A percentile compares a stretch with the other conserved stretches of the same genome.
phyloP scores from a whole-genome alignment of 192 early-diverging fungal species.

The Coemansia sp. region DNA sequence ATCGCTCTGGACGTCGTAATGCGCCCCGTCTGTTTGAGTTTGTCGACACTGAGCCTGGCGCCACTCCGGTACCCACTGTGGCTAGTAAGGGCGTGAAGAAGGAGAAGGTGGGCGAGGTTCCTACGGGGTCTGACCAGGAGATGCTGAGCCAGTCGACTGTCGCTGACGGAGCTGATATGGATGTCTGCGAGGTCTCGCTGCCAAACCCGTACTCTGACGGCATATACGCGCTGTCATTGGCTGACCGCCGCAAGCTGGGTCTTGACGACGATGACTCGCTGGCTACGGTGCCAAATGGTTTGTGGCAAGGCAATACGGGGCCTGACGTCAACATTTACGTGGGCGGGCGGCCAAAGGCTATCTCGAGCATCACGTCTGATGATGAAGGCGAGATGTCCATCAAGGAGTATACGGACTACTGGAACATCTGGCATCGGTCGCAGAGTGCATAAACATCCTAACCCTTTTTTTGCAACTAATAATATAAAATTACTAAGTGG shows the following conservation, averaged over 20 bases:
- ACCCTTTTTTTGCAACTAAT: too few relatives aligned
- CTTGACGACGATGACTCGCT: constrained; percentile 24
- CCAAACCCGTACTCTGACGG: constrained; percentile 37
- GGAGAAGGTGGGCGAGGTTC: background rate
- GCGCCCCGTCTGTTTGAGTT: constrained; percentile 47
- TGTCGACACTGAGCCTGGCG: constrained; percentile 20
- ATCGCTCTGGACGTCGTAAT: background rate
- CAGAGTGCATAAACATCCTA: background rate
- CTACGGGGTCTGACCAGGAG: constrained; percentile 8
- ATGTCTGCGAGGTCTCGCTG: background rate
- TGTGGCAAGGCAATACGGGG: background rate
- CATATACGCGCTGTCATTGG: constrained; percentile 39
- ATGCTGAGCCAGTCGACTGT: constrained; percentile 9
- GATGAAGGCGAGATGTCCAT: constrained; percentile 43
- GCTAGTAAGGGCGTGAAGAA: background rate
- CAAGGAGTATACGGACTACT: constrained; percentile 43
- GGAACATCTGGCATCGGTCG: constrained; percentile 33
- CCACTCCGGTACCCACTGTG: background rate
- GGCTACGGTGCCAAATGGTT: constrained; percentile 12
- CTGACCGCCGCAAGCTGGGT: constrained; percentile 44
- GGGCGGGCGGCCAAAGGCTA: constrained; percentile 34
- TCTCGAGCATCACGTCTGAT: constrained; percentile 26
- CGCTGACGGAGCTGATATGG: background rate
- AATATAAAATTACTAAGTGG: too few relatives aligned
- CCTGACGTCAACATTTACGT: constrained; percentile 19